These are phyloP conservation scores for Blastobotrys serpentis DNA, from an alignment of 1,139 yeast genomes.

Conservation along the genomic window DNA sequence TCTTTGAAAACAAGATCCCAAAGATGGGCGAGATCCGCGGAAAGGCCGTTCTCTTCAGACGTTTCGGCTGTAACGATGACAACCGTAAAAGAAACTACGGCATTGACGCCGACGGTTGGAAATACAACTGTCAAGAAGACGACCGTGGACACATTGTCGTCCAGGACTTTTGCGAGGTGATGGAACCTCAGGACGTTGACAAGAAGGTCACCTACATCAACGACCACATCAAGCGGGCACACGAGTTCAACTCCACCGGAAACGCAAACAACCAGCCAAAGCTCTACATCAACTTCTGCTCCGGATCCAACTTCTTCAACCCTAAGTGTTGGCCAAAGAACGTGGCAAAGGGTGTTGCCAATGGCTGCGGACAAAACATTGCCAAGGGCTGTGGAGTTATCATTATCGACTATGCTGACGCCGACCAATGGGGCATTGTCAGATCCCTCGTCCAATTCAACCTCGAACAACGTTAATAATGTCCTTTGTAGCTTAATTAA, in stretches of 20 bases:
- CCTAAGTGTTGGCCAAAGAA: slow-evolving; percentile 73
- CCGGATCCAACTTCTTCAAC: slow-evolving; percentile 73
- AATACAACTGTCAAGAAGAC: slow-evolving; percentile 63
- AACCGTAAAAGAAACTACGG: slow-evolving; percentile 48
- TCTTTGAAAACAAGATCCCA: slow-evolving; percentile 57
- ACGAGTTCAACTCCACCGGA: slow-evolving; percentile 48
- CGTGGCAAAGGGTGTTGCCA: slow-evolving; percentile 52
- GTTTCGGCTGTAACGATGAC: slow-evolving; percentile 61
- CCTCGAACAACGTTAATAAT: slow-evolving; percentile 36
- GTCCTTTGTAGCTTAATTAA: too few relatives aligned
- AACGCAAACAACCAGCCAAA: slow-evolving; percentile 45
- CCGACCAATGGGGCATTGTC: slow-evolving; percentile 58
- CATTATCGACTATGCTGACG: slow-evolving; percentile 68
- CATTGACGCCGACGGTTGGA: slow-evolving; percentile 67
- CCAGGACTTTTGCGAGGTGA: slow-evolving; percentile 74
- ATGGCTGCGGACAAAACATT: slow-evolving; percentile 51
- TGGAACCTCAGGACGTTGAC: slow-evolving; percentile 51
- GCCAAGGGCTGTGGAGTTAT: slow-evolving; percentile 56
- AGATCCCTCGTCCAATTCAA: slow-evolving; percentile 55
- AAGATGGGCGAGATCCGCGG: slow-evolving; percentile 63
- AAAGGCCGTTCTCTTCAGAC: slow-evolving; percentile 62
- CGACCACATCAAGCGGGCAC: slow-evolving; percentile 55
- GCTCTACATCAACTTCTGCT: slow-evolving; percentile 68
- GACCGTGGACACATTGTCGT: slow-evolving; percentile 63
- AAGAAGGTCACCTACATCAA: slow-evolving; percentile 60